Evolutionary conservation across 1,284 basidiomycete genomes (phyloP).

Genomic region (Ustilago vetiveriae): DNA sequence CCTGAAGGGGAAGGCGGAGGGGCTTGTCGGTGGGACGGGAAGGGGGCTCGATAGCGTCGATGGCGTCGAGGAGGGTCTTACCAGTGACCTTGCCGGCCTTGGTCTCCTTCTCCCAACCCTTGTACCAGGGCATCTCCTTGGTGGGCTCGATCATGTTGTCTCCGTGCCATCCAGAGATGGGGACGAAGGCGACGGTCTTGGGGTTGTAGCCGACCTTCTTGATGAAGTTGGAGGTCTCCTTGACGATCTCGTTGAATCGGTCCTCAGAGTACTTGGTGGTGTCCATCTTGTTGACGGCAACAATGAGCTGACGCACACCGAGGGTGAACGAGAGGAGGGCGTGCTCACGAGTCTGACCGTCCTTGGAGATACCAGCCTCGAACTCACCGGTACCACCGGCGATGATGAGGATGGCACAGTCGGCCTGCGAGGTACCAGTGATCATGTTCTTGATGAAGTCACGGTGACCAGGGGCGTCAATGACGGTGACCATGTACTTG

Average conservation of each 20-base stretch:
- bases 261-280: slow-evolving; percentile 98
- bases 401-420: slow-evolving; percentile 99
- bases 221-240: slow-evolving; percentile 99
- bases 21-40: slow-evolving; percentile 97
- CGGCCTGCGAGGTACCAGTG: slow-evolving; percentile 95
- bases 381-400: slow-evolving; percentile 99
- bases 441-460: slow-evolving; percentile 95
- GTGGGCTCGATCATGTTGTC: slow-evolving; percentile 98
- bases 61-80: slow-evolving; percentile 99
- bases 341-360: slow-evolving; percentile 99
- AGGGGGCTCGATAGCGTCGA: slow-evolving; percentile 99
- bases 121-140: slow-evolving; percentile 96
- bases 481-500: slow-evolving; percentile 76
- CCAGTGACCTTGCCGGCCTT: slow-evolving; percentile 93
- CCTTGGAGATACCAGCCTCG: slow-evolving; percentile 99
- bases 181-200: slow-evolving; percentile 96
- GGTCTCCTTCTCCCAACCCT: slow-evolving; percentile 79
- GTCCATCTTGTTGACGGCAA: slow-evolving; percentile 99
- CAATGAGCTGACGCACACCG: slow-evolving; percentile 99
- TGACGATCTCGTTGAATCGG: slow-evolving; percentile 99
- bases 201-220: slow-evolving; percentile 99
- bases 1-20: slow-evolving; percentile 99
- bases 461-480: slow-evolving; percentile 99
- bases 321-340: slow-evolving; percentile 99
- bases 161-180: slow-evolving; percentile 99